Percentiles rank a stretch among this genome's conserved stretches.
Conservation (phyloP, 352 stramenopile genomes). For the Phytophthora idaei region DNA sequence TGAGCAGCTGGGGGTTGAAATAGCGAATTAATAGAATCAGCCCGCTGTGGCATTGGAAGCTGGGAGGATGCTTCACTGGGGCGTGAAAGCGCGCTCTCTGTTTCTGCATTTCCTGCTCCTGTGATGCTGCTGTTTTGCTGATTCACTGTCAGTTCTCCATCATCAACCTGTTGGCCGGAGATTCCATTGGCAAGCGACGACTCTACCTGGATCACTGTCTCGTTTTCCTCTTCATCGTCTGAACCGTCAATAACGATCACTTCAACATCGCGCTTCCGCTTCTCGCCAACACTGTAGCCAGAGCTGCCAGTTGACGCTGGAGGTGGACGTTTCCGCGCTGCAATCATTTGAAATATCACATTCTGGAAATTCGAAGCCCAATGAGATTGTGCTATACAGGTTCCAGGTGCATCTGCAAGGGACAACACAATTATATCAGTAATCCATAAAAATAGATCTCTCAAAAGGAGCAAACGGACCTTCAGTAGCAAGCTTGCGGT, state of each 20-base stretch:
- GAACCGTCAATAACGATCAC: slow-evolving; percentile 61
- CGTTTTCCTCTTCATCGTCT: slow-evolving; percentile 21
- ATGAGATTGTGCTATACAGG: slow-evolving; percentile 41
- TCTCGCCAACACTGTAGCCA: slow-evolving; percentile 22
- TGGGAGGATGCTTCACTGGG: slow-evolving; percentile 4
- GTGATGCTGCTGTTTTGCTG: not conserved
- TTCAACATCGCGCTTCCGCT: slow-evolving; percentile 65
- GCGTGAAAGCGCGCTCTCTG: not conserved
- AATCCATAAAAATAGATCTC: slow-evolving; percentile 1
- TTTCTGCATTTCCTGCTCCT: not conserved
- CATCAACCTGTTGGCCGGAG: not conserved
- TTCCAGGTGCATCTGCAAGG: slow-evolving; percentile 46
- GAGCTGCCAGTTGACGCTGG: not conserved
- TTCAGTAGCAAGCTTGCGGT: slow-evolving; percentile 52
- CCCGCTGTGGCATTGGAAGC: slow-evolving; percentile 3
- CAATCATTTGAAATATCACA: slow-evolving; percentile 46
- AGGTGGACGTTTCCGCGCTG: slow-evolving; percentile 11
- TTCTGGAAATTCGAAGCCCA: slow-evolving; percentile 55
- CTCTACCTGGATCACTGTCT: not conserved
- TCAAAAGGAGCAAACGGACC: slow-evolving; percentile 22
- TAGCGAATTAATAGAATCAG: not conserved
- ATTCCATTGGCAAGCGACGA: slow-evolving; percentile 2
- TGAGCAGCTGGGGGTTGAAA: slow-evolving; percentile 2
- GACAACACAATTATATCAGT: slow-evolving; percentile 1
- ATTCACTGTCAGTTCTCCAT: not conserved